Evolutionary conservation across 2,329 filamentous ascomycete genomes (phyloP), one percentile per base, ranked within the genome.

Genomic region (Colletotrichum trifolii): DNA sequence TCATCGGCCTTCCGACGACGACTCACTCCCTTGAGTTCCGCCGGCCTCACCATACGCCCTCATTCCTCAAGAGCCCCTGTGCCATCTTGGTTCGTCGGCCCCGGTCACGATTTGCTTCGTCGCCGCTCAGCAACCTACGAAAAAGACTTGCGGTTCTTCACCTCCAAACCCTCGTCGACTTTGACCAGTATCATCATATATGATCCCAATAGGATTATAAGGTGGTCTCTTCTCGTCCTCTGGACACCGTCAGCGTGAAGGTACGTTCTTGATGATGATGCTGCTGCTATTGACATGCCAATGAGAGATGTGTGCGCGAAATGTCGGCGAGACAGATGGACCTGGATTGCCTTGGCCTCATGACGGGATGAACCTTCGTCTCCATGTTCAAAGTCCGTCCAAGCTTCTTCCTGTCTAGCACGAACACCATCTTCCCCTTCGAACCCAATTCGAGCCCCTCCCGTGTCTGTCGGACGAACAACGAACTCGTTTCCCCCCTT

Each of bases 1-100:
- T 49, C 40, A 50, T 65, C 61, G 65, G 70, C 69, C 25, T 25
- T 71, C 69, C 73, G 74, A 73, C 74, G 73, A 75, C 71, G 70
- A 71, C 70, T 38, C 69, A 71, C 17, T 75, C 73, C 76, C 76
- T 78, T 79, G 75, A 74, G 73, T 73, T 68, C 70, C 68, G 58
- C 54, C 66, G 58, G 50, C 42, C 58, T 47, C 40, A 12, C 63
- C 42, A 43, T 25, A 48, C 35, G 60, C 60, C 64, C 45, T 57
- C 67, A 67, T 68, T 68, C 67, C 67, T 10, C 47, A 38, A 17
- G 48, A 62, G 48, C 46, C 47, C 56, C 57, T 52, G 35, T 52
- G 42, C 15, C 42, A 54, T 54, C 49, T 63, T 72, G 72, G 74
- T 63, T 54, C 63, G 54, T 67, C 60, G 62, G 56, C 50, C 17